phyloP scores from a whole-genome alignment of 805 yeast species.

The Kuraishia floccosa region DNA sequence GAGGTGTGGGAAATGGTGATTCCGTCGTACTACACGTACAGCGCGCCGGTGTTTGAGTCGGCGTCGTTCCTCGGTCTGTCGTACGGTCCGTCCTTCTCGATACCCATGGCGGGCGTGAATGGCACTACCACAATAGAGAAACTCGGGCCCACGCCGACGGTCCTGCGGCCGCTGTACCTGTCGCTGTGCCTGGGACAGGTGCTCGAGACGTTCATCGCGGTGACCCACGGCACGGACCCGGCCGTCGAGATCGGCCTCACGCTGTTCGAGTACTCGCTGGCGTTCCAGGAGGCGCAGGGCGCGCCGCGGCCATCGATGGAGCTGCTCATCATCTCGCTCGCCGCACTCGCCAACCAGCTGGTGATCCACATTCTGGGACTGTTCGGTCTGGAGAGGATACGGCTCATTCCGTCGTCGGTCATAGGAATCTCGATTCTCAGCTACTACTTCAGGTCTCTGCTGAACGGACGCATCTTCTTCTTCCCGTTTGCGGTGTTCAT shows the following conservation, averaged over 20 bases:
- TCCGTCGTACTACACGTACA: slow-evolving; percentile 13
- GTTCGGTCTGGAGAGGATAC: slow-evolving; percentile 35
- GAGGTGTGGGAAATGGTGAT: slow-evolving; percentile 3
- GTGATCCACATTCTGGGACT: slow-evolving; percentile 54
- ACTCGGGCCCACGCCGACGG: slow-evolving; percentile 36
- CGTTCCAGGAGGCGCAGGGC: slow-evolving; percentile 61
- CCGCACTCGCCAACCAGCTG: slow-evolving; percentile 48
- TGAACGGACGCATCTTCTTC: slow-evolving; percentile 23
- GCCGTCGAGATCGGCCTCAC: slow-evolving; percentile 59
- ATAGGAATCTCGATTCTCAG: slow-evolving; percentile 42
- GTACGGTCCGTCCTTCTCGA: slow-evolving; percentile 11
- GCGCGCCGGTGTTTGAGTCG: slow-evolving; percentile 9
- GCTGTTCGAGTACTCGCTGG: slow-evolving; percentile 63
- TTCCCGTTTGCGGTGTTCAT: slow-evolving; percentile 46
- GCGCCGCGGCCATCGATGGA: slow-evolving; percentile 40
- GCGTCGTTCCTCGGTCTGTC: slow-evolving; percentile 14
- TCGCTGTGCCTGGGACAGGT: slow-evolving; percentile 51
- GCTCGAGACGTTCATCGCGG: slow-evolving; percentile 53
- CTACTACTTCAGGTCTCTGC: slow-evolving; percentile 30
- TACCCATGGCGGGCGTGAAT: slow-evolving; percentile 3
- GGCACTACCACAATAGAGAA: slow-evolving; percentile 1
- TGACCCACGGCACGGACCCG: slow-evolving; percentile 43
- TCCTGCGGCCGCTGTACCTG: slow-evolving; percentile 48
- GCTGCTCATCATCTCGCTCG: slow-evolving; percentile 36
- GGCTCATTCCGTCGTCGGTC: slow-evolving; percentile 53